Percentiles rank a stretch among this genome's conserved stretches.
Conservation (phyloP, 1,284 basidiomycete genomes). For the Baeospora myosura region DNA sequence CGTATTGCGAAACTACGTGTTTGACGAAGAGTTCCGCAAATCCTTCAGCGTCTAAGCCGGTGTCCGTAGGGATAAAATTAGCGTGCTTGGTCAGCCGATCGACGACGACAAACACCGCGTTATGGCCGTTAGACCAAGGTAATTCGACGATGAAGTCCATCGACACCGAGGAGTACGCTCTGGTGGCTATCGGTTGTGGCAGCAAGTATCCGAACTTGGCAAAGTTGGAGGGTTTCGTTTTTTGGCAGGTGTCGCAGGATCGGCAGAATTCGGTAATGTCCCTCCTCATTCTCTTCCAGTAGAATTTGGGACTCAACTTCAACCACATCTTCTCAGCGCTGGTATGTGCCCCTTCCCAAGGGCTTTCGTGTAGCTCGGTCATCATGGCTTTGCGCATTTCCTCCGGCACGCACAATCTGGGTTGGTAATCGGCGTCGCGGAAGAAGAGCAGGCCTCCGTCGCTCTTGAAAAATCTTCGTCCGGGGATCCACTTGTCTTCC, state of each 20-base stretch:
- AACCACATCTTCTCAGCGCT: constrained; percentile 3
- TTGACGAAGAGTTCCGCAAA: constrained; percentile 1
- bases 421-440: constrained; percentile 15
- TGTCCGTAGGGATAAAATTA: constrained; percentile 13
- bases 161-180: constrained; percentile 3
- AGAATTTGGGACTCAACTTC: constrained; percentile 6
- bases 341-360: constrained; percentile 10
- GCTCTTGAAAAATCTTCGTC: constrained; percentile 13
- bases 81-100: constrained; percentile 16
- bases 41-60: not conserved
- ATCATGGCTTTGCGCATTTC: constrained; percentile 4
- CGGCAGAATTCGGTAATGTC: constrained; percentile 5
- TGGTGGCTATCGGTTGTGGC: not conserved
- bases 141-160: constrained; percentile 18
- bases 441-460: constrained; percentile 16
- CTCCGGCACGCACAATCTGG: constrained; percentile 17
- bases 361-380: constrained; percentile 9
- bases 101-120: constrained; percentile 23
- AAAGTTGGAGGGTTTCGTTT: not conserved
- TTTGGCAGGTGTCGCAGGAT: not conserved
- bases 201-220: not conserved
- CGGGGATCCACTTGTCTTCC: constrained; percentile 2
- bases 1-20: constrained; percentile 7
- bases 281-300: constrained; percentile 8
- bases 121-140: constrained; percentile 20